These are phyloP conservation scores for Eucommia ulmoides DNA, from an alignment of 257 asterid species.

Conservation along the genomic window DNA sequence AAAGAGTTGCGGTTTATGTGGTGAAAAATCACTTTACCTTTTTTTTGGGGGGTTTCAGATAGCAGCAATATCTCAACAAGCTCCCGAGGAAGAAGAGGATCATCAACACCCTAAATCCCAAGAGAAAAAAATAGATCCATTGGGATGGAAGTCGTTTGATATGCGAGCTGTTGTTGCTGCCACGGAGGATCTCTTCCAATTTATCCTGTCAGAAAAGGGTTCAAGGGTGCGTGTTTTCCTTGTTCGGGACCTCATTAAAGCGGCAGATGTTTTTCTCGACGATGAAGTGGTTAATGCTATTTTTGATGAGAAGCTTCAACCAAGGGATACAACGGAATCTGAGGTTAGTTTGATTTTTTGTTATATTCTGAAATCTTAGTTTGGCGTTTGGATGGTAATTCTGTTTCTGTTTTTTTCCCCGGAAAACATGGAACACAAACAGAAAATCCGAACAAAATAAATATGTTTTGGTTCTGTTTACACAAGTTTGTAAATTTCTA, in stretches of 20 bases:
- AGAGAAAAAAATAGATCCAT: slow-evolving; percentile 25
- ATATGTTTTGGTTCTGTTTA: no score
- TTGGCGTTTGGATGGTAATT: no score
- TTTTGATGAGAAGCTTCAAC: slow-evolving; percentile 23
- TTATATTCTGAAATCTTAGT: slow-evolving; percentile 1
- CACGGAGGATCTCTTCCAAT: slow-evolving; percentile 76
- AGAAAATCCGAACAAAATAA: no score
- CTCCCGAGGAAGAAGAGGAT: slow-evolving; percentile 32
- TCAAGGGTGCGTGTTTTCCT: slow-evolving; percentile 74
- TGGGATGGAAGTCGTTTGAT: slow-evolving; percentile 67
- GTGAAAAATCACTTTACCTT: no score
- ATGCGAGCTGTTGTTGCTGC: slow-evolving; percentile 86
- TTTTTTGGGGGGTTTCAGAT: slow-evolving; percentile 28
- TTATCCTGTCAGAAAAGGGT: slow-evolving; percentile 76
- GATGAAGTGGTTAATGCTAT: slow-evolving; percentile 33
- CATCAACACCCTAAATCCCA: slow-evolving; percentile 17
- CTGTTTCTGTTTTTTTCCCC: no score
- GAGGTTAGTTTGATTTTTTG: slow-evolving; percentile 38
- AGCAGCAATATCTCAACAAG: slow-evolving; percentile 71
- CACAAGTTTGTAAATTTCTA: no score
- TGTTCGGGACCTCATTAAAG: slow-evolving; percentile 54
- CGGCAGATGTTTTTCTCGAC: slow-evolving; percentile 61
- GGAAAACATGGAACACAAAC: no score
- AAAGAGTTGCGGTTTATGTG: no score
- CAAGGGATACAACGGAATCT: slow-evolving; percentile 11